Evolutionary conservation across 306 rosid genomes (phyloP), one percentile per base, ranked within the genome.

Genomic region (Vigna mungo): DNA sequence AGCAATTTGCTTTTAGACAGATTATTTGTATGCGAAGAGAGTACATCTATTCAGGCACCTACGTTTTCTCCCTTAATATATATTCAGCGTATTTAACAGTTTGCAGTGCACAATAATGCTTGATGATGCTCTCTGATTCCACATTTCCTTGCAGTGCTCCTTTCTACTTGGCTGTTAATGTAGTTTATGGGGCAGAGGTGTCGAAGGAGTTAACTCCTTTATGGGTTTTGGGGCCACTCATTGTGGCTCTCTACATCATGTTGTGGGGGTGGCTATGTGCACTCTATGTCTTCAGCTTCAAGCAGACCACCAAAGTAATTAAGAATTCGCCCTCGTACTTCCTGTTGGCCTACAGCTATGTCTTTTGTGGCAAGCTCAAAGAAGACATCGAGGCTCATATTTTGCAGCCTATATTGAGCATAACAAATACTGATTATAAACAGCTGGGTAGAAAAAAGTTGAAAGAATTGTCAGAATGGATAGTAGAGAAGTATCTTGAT

Each of bases 121-220:
- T 66, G 10, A 75, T 30, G 34, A 30, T 30, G 34, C 34, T 30
- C 49, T 56, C 51, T 77, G 49, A 80, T 44, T 49, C 54, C 23
- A 62, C 79, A 52, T 83, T 79, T 73, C 76, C 87, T 56, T 86
- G 88, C 97, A 94, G 98, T 78, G 49, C 83, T 63, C 96, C 98
- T 62, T 58, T 80, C 63, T 94, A 90, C 87, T 71, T 94, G 90
- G 94, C 82, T 25, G 88, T 94, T 66, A 90, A 94, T 69, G 64
- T 73, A 52, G 69, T 58, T 41, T 92, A 87, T 59, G 98, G 97
- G 70, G 88, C 90, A 30, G 89, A 90, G 78, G 96, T 92, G 88
- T 89, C 96, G 2, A 94, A 86, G 78, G 98, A 94, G 81, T 79
- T 94, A 85, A 81, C 92, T 66, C 98, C 98, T 48, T 86, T 94